Evolutionary conservation across 2,329 filamentous ascomycete genomes (phyloP), one percentile per base, ranked within the genome.

Genomic region (Pyrenophora teres): DNA sequence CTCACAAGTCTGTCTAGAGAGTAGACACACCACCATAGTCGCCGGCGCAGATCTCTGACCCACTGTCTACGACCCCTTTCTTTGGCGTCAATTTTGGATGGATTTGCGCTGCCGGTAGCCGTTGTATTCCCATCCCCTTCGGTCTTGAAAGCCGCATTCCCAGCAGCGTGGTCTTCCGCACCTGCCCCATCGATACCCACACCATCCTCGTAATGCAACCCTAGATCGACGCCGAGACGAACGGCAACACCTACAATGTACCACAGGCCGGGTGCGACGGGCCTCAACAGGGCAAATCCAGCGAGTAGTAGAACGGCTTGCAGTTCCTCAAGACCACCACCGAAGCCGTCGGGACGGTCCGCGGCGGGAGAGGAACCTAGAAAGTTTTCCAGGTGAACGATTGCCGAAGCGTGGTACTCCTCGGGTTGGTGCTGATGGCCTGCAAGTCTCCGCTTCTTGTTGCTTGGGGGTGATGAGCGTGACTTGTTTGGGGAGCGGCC

Each of bases 1-100:
- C 91, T 94, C 43, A 97, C 93, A 4, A 97, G 85, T n/a, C 93
- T 85, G 74, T 97, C 93, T 48, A 97, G 85, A 4, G 90, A 93
- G 74, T 97, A 97, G 1, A 92, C 92, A 76, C 92, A 96, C 93
- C 94, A 97, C 92, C 92, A 97, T 12, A 97, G 79, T 27, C 93
- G 84, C 50, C 93, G 83, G 44, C 92, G 86, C 57, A 96, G 82
- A 71, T 97, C 94, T 46, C 93, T 86, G 33, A 91, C 82, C 82
- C 91, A 97, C 73, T 96, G 85, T 50, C 90, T 83, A 41, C 89
- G 83, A 16, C 88, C 80, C 72, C 87, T 74, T 78, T 89, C 81
- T 50, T 78, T 78, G 41, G 77, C 74, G 57, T 81, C 78, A 13
- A 82, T 73, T 50, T 70, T 76, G 6, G 60, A 43, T 10, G 54